These are phyloP conservation scores for Elongisporangium anandrum DNA, from an alignment of 352 stramenopile species.

Conservation along the genomic window DNA sequence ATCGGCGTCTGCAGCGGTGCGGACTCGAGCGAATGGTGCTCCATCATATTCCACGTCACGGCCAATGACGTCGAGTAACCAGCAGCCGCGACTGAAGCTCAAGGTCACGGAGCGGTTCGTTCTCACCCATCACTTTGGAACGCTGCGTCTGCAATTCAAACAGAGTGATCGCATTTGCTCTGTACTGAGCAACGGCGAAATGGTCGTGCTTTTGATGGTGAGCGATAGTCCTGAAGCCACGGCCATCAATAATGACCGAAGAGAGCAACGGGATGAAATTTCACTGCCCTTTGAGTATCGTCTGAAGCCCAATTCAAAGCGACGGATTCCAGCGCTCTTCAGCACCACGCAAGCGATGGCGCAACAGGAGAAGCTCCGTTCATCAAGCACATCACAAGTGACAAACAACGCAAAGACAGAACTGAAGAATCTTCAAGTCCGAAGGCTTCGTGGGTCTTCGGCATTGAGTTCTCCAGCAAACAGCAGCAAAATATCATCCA, in stretches of 20 bases:
- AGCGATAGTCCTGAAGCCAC: not conserved
- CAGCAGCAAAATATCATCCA: not conserved
- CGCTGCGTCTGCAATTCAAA: conserved; percentile 17
- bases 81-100: conserved; percentile 15
- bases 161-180: conserved; percentile 14
- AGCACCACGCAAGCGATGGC: not conserved
- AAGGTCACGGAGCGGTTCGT: conserved; percentile 32
- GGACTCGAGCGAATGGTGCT: not conserved
- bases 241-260: not conserved
- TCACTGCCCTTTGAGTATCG: conserved; percentile 13
- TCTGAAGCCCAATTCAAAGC: conserved; percentile 11
- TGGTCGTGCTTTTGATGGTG: conserved; percentile 27
- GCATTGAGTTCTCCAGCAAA: not conserved
- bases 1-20: conserved; percentile 3
- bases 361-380: not conserved
- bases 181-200: conserved; percentile 30
- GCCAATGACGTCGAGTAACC: not conserved
- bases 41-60: not conserved
- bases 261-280: not conserved
- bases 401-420: not conserved
- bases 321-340: conserved; percentile 8
- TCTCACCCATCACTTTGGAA: conserved; percentile 32
- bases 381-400: too few species aligned
- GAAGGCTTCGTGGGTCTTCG: not conserved
- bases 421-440: not conserved